phyloP scores from a whole-genome alignment of 2,329 filamentous ascomycete species.

The Hymenoscyphus repandus region DNA sequence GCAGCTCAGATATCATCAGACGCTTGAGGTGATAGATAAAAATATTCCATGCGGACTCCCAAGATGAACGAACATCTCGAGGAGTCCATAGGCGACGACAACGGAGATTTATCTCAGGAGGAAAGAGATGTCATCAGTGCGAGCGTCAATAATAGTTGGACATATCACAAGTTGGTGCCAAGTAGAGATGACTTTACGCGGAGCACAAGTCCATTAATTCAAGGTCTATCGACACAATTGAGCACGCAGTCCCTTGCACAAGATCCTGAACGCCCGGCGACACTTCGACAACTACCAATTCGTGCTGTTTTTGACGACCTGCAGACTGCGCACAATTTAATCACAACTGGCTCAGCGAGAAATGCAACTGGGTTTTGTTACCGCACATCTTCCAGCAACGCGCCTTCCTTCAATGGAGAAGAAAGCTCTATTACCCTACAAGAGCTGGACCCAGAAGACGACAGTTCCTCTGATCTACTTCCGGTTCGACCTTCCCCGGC shows the following conservation, averaged over 20 bases:
- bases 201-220: too few relatives aligned
- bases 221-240: not conserved
- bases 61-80: too few relatives aligned
- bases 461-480: slow-evolving; percentile 7
- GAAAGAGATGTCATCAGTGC: too few relatives aligned
- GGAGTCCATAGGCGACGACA: too few relatives aligned
- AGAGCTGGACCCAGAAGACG: slow-evolving; percentile 6
- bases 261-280: not conserved
- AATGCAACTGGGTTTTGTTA: slow-evolving; percentile 1
- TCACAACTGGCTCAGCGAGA: slow-evolving; percentile 24
- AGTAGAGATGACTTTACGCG: too few relatives aligned
- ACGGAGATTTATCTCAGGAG: too few relatives aligned
- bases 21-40: too few relatives aligned
- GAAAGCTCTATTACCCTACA: slow-evolving; percentile 20
- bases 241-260: slow-evolving; percentile 3
- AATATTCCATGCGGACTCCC: too few relatives aligned
- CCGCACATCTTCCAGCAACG: slow-evolving; percentile 5
- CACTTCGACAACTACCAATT: slow-evolving; percentile 10
- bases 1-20: too few relatives aligned
- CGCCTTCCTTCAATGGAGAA: slow-evolving; percentile 8
- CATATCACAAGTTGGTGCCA: too few relatives aligned
- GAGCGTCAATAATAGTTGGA: too few relatives aligned
- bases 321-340: slow-evolving; percentile 25
- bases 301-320: slow-evolving; percentile 27
- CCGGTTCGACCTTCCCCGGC: slow-evolving; percentile 14